Base-by-base conservation (phyloP, 805 yeast species). In the Millerago galiae region DNA sequence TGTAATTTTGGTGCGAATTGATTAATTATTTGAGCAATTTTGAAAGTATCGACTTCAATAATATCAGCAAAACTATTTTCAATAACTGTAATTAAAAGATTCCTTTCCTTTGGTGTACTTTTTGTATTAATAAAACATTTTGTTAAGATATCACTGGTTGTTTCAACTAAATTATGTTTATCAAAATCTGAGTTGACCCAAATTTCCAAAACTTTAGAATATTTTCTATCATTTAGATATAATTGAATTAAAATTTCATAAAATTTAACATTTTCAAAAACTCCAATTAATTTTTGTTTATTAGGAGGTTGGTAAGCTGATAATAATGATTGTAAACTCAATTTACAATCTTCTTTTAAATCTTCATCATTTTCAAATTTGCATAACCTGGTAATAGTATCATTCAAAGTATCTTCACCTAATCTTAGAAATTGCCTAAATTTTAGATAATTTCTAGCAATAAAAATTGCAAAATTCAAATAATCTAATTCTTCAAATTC, bases 381-480 rank as follows among this genome's bases (percentile, higher is more conserved):
- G 51, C 86, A 81, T 29, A 89, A 61, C 4, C 59, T 61, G 4
- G 68, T 62, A 21, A 83, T 63, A 0, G 83, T 63, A 3, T 60
- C 56, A 6, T 72, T 71, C 34, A 84, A 56, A 2, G 68, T 62
- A 2, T 77, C 66, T 42, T 81, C 93, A 1, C 89, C 74, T 1
- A 93, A 59, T 35, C 87, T 70, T 10, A 91, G 71, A 48, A 86
- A 90, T 60, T 91, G 99, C 11, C 77, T 70, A 59, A 84, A 91
- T 56, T 91, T 93, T 2, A 96, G 83, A 47, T 81, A 78, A 55
- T 85, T 90, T 44, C 91, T 63, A 0, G 91, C 85, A 28, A 91
- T 61, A 55, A 91, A 93, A 3, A 87, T 74, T 2, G 86, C 71
- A 38, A 86, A 59, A 39, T 67, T 60, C 33, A 61, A 48, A 13